Evolutionary conservation across 768 basidiomycete genomes (phyloP).

Genomic region (Coprinellus micaceus): DNA sequence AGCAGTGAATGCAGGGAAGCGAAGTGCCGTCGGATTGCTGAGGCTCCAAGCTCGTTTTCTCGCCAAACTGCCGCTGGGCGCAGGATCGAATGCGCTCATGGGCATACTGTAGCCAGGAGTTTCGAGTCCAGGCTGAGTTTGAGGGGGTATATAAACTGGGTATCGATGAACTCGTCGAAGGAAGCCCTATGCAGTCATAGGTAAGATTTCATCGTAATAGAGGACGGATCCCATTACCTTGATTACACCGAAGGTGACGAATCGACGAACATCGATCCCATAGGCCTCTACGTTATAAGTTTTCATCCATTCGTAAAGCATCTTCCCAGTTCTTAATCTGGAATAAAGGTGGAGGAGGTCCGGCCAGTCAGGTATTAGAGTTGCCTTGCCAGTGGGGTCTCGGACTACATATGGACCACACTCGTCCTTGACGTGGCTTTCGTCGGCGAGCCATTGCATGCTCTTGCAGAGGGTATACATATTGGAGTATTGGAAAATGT

Average conservation of each 20-base stretch:
- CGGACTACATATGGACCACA: conserved; percentile 86
- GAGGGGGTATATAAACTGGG: conserved; percentile 63
- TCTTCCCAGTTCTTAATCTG: conserved; percentile 75
- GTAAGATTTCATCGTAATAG: no score
- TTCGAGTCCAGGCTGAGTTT: conserved; percentile 20
- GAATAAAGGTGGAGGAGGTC: conserved; percentile 85
- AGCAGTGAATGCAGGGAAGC: conserved; percentile 24
- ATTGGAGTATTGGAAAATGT: conserved; percentile 97
- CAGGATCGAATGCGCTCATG: conserved; percentile 11
- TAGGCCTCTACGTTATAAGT: conserved; percentile 61
- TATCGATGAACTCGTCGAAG: conserved; percentile 91
- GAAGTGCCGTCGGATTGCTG: conserved; percentile 22
- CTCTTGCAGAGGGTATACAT: conserved; percentile 91
- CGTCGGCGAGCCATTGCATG: conserved; percentile 84
- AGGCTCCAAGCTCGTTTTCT: conserved; percentile 40
- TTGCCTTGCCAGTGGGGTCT: conserved; percentile 50
- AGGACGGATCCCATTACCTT: conserved; percentile 51
- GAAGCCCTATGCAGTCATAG: conserved; percentile 60
- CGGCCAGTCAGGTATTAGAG: conserved; percentile 77
- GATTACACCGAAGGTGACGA: conserved; percentile 95
- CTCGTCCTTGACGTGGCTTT: conserved; percentile 80
- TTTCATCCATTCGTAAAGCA: conserved; percentile 87
- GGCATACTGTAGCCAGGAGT: background rate
- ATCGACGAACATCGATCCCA: conserved; percentile 89
- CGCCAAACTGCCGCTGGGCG: conserved; percentile 17